Conservation (phyloP, 129 eudicot genomes). For the Tagetes erecta region DNA sequence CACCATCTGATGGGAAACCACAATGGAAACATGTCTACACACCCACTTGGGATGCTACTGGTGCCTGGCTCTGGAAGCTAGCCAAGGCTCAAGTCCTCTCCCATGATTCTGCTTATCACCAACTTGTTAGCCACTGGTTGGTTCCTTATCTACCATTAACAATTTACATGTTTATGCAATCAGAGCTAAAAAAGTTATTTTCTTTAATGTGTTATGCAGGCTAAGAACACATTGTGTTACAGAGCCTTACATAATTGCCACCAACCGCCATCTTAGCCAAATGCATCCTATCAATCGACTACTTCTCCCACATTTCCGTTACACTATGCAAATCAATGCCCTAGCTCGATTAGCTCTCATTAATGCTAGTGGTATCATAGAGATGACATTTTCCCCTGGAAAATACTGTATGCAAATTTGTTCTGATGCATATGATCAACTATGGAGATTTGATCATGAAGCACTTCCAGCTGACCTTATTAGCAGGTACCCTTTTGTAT, state of each 20-base stretch:
- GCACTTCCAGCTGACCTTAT: conserved; percentile 69
- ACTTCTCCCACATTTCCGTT: conserved; percentile 65
- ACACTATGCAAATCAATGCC: conserved; percentile 84
- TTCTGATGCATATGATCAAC: conserved; percentile 55
- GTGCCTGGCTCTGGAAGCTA: conserved; percentile 74
- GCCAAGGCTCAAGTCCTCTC: conserved; percentile 84
- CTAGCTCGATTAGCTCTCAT: conserved; percentile 58
- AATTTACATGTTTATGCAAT: background rate
- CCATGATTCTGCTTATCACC: conserved; percentile 78
- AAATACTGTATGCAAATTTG: conserved; percentile 65
- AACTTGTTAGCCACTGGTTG: conserved; percentile 77
- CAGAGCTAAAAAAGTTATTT: background rate
- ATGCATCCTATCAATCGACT: conserved; percentile 72
- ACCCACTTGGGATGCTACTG: conserved; percentile 57
- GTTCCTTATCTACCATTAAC: background rate
- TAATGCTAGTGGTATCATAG: conserved; percentile 62
- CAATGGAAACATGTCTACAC: conserved; percentile 65
- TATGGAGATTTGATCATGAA: conserved; percentile 71
- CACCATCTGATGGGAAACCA: conserved; percentile 56
- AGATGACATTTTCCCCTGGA: conserved; percentile 54
- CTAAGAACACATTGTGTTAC: conserved; percentile 71
- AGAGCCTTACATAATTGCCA: conserved; percentile 81
- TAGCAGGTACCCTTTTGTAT: conserved; percentile 41
- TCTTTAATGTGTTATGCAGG: conserved; percentile 41
- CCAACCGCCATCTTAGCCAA: conserved; percentile 69